Evolutionary conservation across 768 basidiomycete genomes (phyloP), one percentile per base, ranked within the genome.

Genomic region (Trametes sanguinea): DNA sequence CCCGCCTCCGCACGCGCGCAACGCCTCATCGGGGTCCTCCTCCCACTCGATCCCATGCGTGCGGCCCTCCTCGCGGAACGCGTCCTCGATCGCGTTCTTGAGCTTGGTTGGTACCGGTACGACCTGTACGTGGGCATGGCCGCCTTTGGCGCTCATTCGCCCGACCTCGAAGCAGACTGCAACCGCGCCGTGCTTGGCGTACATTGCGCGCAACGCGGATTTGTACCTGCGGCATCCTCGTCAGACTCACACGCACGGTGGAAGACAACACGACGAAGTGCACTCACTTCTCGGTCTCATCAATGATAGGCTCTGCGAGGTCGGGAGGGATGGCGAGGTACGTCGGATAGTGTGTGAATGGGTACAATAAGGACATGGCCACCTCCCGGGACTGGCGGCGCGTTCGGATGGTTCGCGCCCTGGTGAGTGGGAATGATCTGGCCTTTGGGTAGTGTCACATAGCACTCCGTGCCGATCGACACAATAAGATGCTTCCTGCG

Each of bases 321-420:
- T 94, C 93, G 2, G 83, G 71, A 0, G 95, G 92, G 45, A 98
- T 88, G 6, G 91, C 85, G 27, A 84, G 82, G 54, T 89, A 88
- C 0, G 96, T 97, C 6, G 92, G 92, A 69, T 92, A 94, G 74
- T 99, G 97, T 0, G 91, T 86, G n/a, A 69, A 99, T 94, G 13
- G 94, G 93, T 30, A 98, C 89, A 58, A 98, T 90, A 42, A 99
- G 83, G 40, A 96, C 88, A 72, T 99, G 97, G 0, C 97, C 97
- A 22, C 97, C 97, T 17, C 97, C 97, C 1, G 97, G 97, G 22
- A 98, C 89, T 61, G 66, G 57, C 65, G 71, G 66, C 7, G 70
- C 67, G n/a, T 72, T 69, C 43, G 65, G 74, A 67, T 78, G 75
- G 43, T 80, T 77, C 16, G 77, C 75, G 2, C 79, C 73, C 30